These are phyloP conservation scores for Fremontodendron californicum DNA, from an alignment of 345 rosid genomes.

Conservation along the genomic window DNA sequence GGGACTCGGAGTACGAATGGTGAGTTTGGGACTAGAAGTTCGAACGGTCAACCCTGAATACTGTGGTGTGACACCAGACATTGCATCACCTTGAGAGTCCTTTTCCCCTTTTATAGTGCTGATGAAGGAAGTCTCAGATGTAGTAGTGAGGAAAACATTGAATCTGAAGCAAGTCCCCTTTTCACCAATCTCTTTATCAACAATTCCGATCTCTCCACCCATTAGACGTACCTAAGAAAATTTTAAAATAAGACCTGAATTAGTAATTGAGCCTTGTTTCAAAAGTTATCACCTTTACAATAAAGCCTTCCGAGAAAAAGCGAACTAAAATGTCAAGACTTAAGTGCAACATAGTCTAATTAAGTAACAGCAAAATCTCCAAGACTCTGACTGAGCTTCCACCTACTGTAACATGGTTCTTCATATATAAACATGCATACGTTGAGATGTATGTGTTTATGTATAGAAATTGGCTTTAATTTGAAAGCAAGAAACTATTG, in stretches of 20 bases:
- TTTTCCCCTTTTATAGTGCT: constrained; percentile 21
- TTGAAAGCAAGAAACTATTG: background rate
- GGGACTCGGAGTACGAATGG: constrained; percentile 35
- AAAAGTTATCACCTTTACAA: no score
- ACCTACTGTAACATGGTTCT: no score
- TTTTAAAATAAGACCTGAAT: background rate
- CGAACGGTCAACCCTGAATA: constrained; percentile 25
- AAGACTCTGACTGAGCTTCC: no score
- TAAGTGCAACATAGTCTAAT: no score
- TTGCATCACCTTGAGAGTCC: constrained; percentile 25
- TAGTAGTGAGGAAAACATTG: constrained; percentile 44
- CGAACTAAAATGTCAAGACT: no score
- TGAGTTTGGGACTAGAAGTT: constrained; percentile 41
- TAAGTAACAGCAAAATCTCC: no score
- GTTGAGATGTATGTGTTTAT: background rate
- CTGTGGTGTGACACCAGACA: constrained; percentile 2
- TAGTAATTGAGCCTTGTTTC: no score
- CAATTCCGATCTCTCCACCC: constrained; percentile 80
- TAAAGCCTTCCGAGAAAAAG: no score
- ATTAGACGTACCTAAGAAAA: constrained; percentile 62
- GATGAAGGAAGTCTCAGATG: constrained; percentile 16
- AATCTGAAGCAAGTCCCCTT: constrained; percentile 80
- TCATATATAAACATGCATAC: no score
- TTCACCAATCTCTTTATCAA: constrained; percentile 51
- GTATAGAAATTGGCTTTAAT: background rate